Percentiles rank a stretch among this genome's conserved stretches.
Conservation (phyloP, 176 grass and related monocot genomes). For the Oryza glumipatula region DNA sequence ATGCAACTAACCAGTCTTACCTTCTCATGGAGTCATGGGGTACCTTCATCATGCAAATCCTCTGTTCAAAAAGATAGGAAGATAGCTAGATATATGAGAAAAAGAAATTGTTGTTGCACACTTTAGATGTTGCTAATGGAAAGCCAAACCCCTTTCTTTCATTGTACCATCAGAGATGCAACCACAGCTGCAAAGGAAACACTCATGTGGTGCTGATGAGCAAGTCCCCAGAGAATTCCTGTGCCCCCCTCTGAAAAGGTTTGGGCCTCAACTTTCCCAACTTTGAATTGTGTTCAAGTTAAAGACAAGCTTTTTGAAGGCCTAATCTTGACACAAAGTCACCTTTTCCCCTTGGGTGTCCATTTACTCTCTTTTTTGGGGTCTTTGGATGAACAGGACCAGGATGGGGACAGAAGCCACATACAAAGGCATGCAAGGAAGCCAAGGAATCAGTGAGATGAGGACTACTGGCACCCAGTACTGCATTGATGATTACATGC, state of each 20-base stretch:
- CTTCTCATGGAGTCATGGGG: neutral
- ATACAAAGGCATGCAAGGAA: slow-evolving; percentile 65
- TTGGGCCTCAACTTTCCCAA: slow-evolving; percentile 41
- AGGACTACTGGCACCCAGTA: slow-evolving; percentile 58
- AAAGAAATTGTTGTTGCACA: slow-evolving; percentile 1
- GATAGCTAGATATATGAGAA: neutral
- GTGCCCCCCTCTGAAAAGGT: slow-evolving; percentile 91
- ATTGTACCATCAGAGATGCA: slow-evolving; percentile 54
- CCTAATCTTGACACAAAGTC: slow-evolving; percentile 58
- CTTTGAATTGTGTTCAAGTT: slow-evolving; percentile 42
- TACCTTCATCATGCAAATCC: slow-evolving; percentile 32
- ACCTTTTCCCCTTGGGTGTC: slow-evolving; percentile 39
- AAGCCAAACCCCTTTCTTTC: slow-evolving; percentile 65
- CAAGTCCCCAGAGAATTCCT: slow-evolving; percentile 70
- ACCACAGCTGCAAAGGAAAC: slow-evolving; percentile 47
- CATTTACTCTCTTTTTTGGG: slow-evolving; percentile 38
- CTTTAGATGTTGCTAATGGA: slow-evolving; percentile 67
- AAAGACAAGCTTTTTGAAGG: slow-evolving; percentile 31
- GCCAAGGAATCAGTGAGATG: slow-evolving; percentile 58
- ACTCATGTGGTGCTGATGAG: slow-evolving; percentile 81
- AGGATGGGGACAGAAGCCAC: slow-evolving; percentile 57
- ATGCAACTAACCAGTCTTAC: slow-evolving; percentile 34
- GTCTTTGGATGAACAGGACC: slow-evolving; percentile 54
- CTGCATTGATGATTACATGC: slow-evolving; percentile 85
- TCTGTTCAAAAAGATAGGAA: slow-evolving; percentile 21